Evolutionary conservation across 192 early-diverging fungal species (phyloP), one percentile per base, ranked within the genome.

Genomic region (Spinellus fusiger): DNA sequence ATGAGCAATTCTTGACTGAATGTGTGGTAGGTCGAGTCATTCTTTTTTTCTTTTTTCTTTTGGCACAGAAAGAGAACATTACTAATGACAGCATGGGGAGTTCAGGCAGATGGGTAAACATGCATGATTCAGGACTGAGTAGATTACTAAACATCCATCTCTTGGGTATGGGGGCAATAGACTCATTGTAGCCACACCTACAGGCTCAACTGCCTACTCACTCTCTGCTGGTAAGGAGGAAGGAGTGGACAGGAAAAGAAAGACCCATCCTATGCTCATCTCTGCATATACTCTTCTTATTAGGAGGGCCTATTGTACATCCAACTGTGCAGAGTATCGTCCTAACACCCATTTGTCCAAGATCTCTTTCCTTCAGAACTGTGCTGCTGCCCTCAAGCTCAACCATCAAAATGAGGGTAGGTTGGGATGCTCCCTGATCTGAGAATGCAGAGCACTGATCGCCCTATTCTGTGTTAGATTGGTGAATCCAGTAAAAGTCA

Each of bases 171-270:
- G n/a, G n/a, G 74, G 73, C 0, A 64, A 76, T 73, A 74, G 84
- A 6, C 69, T 88, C 28, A 92, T 96, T 47, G 84, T 94, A 10
- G 82, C 85, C 7, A 92, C 94, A 5, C 93, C 94, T 2, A 96
- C 94, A 3, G 94, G 94, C 8, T 93, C 91, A 18, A 96, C 94
- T 0, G 94, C 94, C 0, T 96, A 96, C 66, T 88, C 87, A 1
- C 77, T 96, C 18, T 92, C 90, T 16, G 90, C 92, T 23, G 80
- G 72, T 52, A 61, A 52, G 34, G 33, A 34, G 15, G 10, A 3
- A 23, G 16, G 22, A 9, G 4, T 54, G 22, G 6, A 25, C 15
- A 1, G 47, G n/a, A n/a, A 53, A 27, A 40, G 22, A 27, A 49
- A 29, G 47, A 26, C 46, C 52, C 27, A 34, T 27, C 18, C 52